Base-by-base conservation (phyloP, 805 yeast genomes). In the Candida boidinii region DNA sequence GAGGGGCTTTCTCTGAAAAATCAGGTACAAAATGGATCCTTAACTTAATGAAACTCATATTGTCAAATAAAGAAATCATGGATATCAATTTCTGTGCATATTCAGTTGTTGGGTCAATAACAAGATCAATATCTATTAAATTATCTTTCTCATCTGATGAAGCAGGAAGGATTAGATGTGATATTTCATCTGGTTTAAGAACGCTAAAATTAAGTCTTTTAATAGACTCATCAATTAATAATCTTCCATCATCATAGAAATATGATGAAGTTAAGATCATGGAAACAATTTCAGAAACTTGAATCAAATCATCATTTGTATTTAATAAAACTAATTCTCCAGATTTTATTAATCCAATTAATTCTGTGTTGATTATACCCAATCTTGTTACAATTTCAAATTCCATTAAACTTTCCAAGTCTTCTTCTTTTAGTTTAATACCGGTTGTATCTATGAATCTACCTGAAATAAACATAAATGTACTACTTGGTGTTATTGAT, bases 21-120 rank as follows among this genome's bases (percentile, higher is more conserved):
- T 30, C 23, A 1, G 95, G 96, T 33, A 75, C 70, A 19, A 86
- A 43, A 4, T 73, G 45, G 0, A 87, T 55, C 15, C 66, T 64
- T 5, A 78, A 47, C 15, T 72, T 70, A 4, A 81, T 64, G 43
- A 70, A 74, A 1, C 70, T 55, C 18, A 79, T 40, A 0, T 70
- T 43, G n/a, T 62, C 51, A 8, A 61, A 47, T 22, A 46, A 13
- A 3, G 51, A 43, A 3, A 56, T 48, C 13, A 81, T 49, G 0
- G 79, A 58, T 0, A 80, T 43, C 7, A 76, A 46, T 30, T 70
- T 72, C 46, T 85, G 97, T 0, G 94, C 70, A 12, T 59, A 45
- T 43, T 81, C 88, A 37, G 72, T 70, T 2, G 76, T 53, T 1
- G 97, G 96, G 50, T 92, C 87, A 25, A 84, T 46, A 1, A 82